A percentile compares a stretch with the other conserved stretches of the same genome.
phyloP scores from a whole-genome alignment of 176 grass and related monocot species.

The Musa schizocarpa region DNA sequence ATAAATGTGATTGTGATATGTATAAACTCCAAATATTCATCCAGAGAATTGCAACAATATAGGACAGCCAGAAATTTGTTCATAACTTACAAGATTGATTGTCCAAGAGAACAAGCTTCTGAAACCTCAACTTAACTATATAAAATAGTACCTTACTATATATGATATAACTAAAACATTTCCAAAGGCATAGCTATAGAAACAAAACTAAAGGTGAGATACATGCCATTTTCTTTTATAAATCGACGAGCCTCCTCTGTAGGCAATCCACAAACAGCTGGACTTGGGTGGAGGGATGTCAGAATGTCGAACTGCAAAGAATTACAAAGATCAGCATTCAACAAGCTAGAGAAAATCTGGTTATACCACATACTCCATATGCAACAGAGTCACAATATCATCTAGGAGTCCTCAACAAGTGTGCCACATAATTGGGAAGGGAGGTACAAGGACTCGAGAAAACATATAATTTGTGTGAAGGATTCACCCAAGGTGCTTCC shows the following conservation, averaged over 20 bases:
- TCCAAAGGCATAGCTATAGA: background rate
- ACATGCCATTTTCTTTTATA: conserved; percentile 73
- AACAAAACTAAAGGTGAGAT: background rate
- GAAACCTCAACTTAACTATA: background rate
- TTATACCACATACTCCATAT: background rate
- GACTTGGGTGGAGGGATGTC: conserved; percentile 85
- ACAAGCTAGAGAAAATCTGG: background rate
- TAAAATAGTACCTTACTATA: too few relatives aligned
- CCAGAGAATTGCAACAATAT: too few relatives aligned
- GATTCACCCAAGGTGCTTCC: too few relatives aligned
- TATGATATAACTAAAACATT: background rate
- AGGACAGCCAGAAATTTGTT: too few relatives aligned
- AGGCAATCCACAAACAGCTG: conserved; percentile 90
- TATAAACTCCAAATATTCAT: too few relatives aligned
- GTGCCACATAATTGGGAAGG: background rate
- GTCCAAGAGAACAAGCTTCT: background rate
- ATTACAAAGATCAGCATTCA: conserved; percentile 2
- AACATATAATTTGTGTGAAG: too few relatives aligned
- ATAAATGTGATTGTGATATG: too few relatives aligned
- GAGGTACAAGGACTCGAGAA: too few relatives aligned
- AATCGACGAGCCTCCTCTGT: conserved; percentile 61
- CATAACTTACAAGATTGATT: too few relatives aligned
- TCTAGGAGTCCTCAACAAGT: background rate
- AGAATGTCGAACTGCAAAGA: conserved; percentile 81
- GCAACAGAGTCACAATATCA: background rate